phyloP scores from a whole-genome alignment of 257 asterid species.

The Solanum raphanifolium region DNA sequence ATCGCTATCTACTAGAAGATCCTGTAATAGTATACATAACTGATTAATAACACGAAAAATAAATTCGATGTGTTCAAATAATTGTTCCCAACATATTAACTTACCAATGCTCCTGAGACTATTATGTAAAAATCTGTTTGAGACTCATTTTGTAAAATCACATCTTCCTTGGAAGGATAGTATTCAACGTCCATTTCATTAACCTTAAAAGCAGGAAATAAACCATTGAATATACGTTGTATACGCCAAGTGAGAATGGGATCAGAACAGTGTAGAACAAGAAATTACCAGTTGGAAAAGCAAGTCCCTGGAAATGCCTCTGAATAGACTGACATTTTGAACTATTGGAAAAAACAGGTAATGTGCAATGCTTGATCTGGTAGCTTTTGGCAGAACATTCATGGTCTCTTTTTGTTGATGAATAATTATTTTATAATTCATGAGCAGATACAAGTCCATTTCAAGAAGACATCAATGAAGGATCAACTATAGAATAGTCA shows the following conservation, averaged over 20 bases:
- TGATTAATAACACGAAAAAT: too few species aligned
- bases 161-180: constrained; percentile 74
- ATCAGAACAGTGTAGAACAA: background rate
- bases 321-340: constrained; percentile 49
- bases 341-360: constrained; percentile 53
- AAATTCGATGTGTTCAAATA: too few species aligned
- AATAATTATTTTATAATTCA: too few species aligned
- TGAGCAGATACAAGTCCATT: too few species aligned
- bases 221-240: background rate
- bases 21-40: too few species aligned
- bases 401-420: constrained; percentile 58
- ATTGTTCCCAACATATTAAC: too few species aligned
- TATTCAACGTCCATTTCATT: constrained; percentile 79
- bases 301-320: constrained; percentile 58
- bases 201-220: constrained; percentile 28
- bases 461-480: too few species aligned
- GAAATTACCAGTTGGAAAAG: constrained; percentile 62
- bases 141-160: constrained; percentile 56
- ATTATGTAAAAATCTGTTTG: constrained; percentile 59
- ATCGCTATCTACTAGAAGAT: too few species aligned
- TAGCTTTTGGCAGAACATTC: constrained; percentile 64
- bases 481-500: too few species aligned
- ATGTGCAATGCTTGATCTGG: constrained; percentile 60
- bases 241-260: background rate
- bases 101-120: too few species aligned